phyloP scores from a whole-genome alignment of 139 green algal species.

The Chlamydomonas applanata region DNA sequence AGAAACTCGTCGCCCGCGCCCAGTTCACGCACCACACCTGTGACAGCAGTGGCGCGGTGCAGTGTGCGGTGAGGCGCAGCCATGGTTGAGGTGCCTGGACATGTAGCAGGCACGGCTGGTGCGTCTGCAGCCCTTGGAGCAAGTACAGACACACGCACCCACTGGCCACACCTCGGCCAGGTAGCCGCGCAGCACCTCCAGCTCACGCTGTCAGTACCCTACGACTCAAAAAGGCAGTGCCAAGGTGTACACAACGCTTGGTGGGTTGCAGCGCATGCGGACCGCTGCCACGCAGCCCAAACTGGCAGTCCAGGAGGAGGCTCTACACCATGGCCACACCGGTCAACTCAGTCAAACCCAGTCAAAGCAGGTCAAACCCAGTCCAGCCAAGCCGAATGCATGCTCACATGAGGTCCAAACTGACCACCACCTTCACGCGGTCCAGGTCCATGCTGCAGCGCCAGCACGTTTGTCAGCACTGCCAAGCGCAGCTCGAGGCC shows the following conservation, averaged over 20 bases:
- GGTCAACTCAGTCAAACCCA: background rate
- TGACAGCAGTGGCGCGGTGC: background rate
- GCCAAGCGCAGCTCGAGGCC: slow-evolving; percentile 45
- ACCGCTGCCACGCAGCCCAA: no score
- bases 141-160: background rate
- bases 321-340: no score
- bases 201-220: slow-evolving; percentile 48
- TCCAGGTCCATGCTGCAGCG: slow-evolving; percentile 80
- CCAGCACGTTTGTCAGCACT: slow-evolving; percentile 79
- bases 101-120: background rate
- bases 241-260: slow-evolving; percentile 5
- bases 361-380: background rate
- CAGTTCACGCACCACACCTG: slow-evolving; percentile 19
- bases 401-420: slow-evolving; percentile 79
- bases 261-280: no score
- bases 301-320: no score
- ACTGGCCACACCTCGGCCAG: slow-evolving; percentile 34
- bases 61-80: background rate
- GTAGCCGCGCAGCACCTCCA: slow-evolving; percentile 37
- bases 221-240: slow-evolving; percentile 80
- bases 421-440: slow-evolving; percentile 77
- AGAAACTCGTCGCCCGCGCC: background rate
- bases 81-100: background rate
- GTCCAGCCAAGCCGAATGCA: no score
- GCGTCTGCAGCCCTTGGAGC: no score